Evolutionary conservation across 1,139 yeast species (phyloP).

Genomic region (Yamadazyma aaseri): DNA sequence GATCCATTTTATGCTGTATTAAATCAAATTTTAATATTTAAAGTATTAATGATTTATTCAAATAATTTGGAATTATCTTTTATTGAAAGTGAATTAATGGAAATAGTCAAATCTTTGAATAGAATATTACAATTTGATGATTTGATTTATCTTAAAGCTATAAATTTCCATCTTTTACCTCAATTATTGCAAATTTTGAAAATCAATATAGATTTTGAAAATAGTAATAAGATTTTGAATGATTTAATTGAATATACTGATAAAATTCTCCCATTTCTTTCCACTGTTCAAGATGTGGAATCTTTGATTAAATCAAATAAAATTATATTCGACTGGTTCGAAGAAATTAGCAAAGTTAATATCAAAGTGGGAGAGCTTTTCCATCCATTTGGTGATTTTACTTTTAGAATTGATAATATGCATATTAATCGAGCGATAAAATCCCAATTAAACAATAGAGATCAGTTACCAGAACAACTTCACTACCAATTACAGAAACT

Average conservation of each 20-base stretch:
- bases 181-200: conserved; percentile 36
- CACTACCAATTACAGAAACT: conserved; percentile 14
- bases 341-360: conserved; percentile 13
- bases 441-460: conserved; percentile 1
- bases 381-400: conserved; percentile 2
- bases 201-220: conserved; percentile 26
- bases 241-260: conserved; percentile 14
- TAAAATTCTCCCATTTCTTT: conserved; percentile 7
- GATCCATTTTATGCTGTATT: conserved; percentile 17
- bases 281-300: conserved; percentile 10
- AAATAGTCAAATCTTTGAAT: conserved; percentile 23
- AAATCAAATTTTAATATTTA: conserved; percentile 29
- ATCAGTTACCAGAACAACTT: conserved; percentile 11
- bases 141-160: conserved; percentile 27
- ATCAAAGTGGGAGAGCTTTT: conserved; percentile 4
- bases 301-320: conserved; percentile 12
- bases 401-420: not conserved
- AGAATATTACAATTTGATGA: conserved; percentile 25
- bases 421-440: not conserved
- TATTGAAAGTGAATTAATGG: conserved; percentile 23
- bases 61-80: conserved; percentile 19
- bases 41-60: conserved; percentile 29
- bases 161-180: conserved; percentile 36
- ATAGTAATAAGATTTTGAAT: conserved; percentile 13
- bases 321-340: conserved; percentile 17